A percentile compares a stretch with the other conserved stretches of the same genome.
These are phyloP conservation scores for Allomyces arbusculus DNA, from an alignment of 192 early-diverging fungal species.

Conservation along the genomic window DNA sequence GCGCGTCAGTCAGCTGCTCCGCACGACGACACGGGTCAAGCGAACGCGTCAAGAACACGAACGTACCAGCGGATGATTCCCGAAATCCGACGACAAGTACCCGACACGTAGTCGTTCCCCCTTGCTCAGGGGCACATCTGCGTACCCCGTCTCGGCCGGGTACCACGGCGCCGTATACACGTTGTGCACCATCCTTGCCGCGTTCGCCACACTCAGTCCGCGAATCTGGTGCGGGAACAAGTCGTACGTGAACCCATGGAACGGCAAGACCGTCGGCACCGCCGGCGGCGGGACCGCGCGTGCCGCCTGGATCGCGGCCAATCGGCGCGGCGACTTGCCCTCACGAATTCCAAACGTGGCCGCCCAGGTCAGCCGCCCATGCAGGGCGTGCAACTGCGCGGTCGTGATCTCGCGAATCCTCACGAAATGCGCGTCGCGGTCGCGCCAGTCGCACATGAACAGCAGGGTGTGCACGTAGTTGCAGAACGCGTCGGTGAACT, in stretches of 20 bases:
- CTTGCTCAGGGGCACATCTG: neutral
- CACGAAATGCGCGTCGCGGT: slow-evolving; percentile 51
- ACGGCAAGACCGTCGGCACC: slow-evolving; percentile 74
- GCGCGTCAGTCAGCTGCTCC: too few species aligned
- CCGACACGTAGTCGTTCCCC: slow-evolving; percentile 44
- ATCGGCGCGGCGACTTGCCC: slow-evolving; percentile 6
- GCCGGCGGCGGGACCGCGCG: slow-evolving; percentile 25
- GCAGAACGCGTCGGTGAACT: slow-evolving; percentile 83
- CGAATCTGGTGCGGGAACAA: slow-evolving; percentile 62
- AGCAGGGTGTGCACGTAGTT: slow-evolving; percentile 70
- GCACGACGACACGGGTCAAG: too few species aligned
- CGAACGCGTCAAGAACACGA: too few species aligned
- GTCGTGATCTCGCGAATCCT: slow-evolving; percentile 56
- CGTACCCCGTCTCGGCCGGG: slow-evolving; percentile 8
- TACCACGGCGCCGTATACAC: slow-evolving; percentile 20
- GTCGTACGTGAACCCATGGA: slow-evolving; percentile 90
- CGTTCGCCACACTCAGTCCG: slow-evolving; percentile 68
- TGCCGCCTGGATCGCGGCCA: slow-evolving; percentile 1
- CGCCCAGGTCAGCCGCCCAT: slow-evolving; percentile 32
- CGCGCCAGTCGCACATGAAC: slow-evolving; percentile 79
- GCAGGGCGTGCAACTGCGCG: slow-evolving; percentile 35
- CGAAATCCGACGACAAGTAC: slow-evolving; percentile 82
- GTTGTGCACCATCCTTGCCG: slow-evolving; percentile 32
- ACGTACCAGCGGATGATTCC: slow-evolving; percentile 59
- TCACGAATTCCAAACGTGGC: slow-evolving; percentile 24